Evolutionary conservation across 2,329 filamentous ascomycete genomes (phyloP), one percentile per base, ranked within the genome.

Genomic region (Alternaria ethzedia): DNA sequence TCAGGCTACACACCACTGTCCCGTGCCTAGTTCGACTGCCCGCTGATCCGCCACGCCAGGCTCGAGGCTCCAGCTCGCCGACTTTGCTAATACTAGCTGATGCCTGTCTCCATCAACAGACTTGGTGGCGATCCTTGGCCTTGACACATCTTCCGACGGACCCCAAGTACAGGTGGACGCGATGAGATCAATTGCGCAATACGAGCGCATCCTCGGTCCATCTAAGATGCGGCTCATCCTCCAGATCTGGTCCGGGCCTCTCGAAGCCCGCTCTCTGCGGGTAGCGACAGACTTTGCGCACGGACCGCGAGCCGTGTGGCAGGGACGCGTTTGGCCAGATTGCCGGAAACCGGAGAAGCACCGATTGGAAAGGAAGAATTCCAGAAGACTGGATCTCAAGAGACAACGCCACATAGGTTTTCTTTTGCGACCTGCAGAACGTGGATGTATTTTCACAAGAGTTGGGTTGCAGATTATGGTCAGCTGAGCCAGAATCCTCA

Each of bases 331-430:
- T 47, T 51, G 52, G 32, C 51, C 50, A 55, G 32, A 50, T 45
- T 41, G 25, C 11, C 43, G 60, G 56, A 46, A 30, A 43, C 43
- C 60, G 44, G 49, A 43, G 44, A 54, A 15, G 10, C 10, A 23
- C 56, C 60, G 60, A 54, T 63, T 59, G 56, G 56, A 46, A 32
- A 28, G n/a, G 12, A 36, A 26, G 60, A 10, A n/a, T 21, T 21
- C 25, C n/a, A 17, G 49, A 36, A 41, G 6, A 54, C n/a, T 49
- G n/a, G 17, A 50, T 20, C 8, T 56, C 20, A 44, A 20, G 25
- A 25, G 23, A 25, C 51, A 21, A 28, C 20, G 52, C 32, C 52
- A 50, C 45, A 26, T 41, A 41, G 36, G 15, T 17, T 23, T 47
- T 15, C 23, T 47, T 58, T 30, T 47, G 12, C 15, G 15, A 32